Evolutionary conservation across 2,329 filamentous ascomycete genomes (phyloP).

Genomic region (Paecilomyces sp.): DNA sequence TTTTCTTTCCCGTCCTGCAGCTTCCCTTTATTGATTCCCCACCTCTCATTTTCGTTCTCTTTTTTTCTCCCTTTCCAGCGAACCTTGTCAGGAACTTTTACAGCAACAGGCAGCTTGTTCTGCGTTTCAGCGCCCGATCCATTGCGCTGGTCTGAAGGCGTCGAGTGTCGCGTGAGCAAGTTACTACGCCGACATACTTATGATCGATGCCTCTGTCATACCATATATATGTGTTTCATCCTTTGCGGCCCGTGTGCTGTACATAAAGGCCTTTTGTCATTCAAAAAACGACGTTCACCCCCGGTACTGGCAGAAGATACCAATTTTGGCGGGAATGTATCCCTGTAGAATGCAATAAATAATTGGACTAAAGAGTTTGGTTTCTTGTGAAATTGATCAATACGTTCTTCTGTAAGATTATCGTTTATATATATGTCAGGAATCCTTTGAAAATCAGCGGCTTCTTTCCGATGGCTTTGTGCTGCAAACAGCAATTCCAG

Average conservation of each 20-base stretch:
- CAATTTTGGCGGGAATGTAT: not conserved
- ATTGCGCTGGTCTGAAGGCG: conserved; percentile 11
- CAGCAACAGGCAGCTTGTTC: not conserved
- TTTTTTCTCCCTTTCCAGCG: not conserved
- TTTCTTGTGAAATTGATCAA: not conserved
- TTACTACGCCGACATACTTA: conserved; percentile 10
- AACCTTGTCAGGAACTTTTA: not conserved
- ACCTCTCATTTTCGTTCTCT: not conserved
- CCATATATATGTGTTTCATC: conserved; percentile 24
- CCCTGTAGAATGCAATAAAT: not conserved
- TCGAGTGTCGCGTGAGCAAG: conserved; percentile 12
- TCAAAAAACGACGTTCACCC: not conserved
- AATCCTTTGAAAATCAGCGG: not conserved
- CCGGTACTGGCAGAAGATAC: not conserved
- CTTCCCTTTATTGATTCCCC: conserved; percentile 3
- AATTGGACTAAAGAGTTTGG: not conserved
- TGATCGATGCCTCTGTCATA: conserved; percentile 18
- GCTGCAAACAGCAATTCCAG: not conserved
- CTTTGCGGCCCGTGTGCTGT: conserved; percentile 20
- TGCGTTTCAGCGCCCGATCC: conserved; percentile 6
- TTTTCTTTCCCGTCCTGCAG: conserved; percentile 3
- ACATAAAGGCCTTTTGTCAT: conserved; percentile 19
- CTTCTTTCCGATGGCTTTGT: not conserved
- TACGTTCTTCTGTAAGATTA: not conserved
- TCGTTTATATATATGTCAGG: not conserved